phyloP scores from a whole-genome alignment of 805 yeast genomes.

The Candida tallmaniae region DNA sequence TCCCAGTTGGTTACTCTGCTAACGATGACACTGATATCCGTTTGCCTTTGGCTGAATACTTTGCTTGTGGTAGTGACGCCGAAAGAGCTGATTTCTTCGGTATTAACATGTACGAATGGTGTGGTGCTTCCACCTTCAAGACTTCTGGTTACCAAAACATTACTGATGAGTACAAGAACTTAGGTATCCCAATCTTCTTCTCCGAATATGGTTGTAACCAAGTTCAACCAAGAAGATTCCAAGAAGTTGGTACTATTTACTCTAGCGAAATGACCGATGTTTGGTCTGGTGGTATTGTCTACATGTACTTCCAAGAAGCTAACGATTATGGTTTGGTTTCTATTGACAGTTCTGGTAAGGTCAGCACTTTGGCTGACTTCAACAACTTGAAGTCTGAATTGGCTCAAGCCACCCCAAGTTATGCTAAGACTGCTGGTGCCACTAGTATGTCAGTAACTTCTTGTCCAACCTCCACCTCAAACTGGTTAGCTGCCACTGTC shows the following conservation, averaged over 20 bases:
- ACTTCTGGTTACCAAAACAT: conserved; percentile 63
- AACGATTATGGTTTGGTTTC: conserved; percentile 73
- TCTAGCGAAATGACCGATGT: conserved; percentile 69
- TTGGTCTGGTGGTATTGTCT: conserved; percentile 89
- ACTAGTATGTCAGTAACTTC: conserved; percentile 25
- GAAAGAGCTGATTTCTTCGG: conserved; percentile 78
- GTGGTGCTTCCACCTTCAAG: conserved; percentile 58
- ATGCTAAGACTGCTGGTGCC: conserved; percentile 17
- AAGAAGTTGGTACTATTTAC: conserved; percentile 65
- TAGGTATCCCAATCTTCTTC: conserved; percentile 71
- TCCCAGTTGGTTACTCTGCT: conserved; percentile 81
- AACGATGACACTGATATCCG: conserved; percentile 70
- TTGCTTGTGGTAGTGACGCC: conserved; percentile 65
- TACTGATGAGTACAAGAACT: conserved; percentile 59
- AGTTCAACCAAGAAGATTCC: conserved; percentile 65
- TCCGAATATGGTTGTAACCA: conserved; percentile 81
- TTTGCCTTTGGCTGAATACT: conserved; percentile 66
- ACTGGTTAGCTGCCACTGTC: conserved; percentile 35
- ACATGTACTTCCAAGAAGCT: conserved; percentile 76
- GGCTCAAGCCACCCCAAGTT: conserved; percentile 36
- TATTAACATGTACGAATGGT: conserved; percentile 88
- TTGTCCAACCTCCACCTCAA: conserved; percentile 30
- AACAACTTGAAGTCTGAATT: conserved; percentile 59
- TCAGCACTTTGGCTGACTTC: conserved; percentile 60
- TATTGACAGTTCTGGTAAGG: conserved; percentile 40